Evolutionary conservation across 257 asterid genomes (phyloP).

Genomic region (Nemophila menziesii): DNA sequence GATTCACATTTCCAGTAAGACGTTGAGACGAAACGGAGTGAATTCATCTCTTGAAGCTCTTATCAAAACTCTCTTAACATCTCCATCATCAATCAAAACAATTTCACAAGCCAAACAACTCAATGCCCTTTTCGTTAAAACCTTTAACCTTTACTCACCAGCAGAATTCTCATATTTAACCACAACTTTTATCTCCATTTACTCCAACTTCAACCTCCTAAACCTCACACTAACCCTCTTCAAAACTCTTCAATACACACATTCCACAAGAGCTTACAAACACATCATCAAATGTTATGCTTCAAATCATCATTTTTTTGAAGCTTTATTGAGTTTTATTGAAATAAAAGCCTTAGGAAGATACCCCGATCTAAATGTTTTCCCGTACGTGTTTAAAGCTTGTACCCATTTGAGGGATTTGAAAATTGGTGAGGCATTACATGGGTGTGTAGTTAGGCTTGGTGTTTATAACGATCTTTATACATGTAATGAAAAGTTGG

Average conservation of each 20-base stretch:
- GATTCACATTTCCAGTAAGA: no score
- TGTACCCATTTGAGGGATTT: constrained; percentile 53
- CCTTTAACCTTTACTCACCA: constrained; percentile 9
- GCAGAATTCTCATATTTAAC: constrained; percentile 15
- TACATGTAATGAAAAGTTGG: constrained; percentile 75
- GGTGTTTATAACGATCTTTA: constrained; percentile 60
- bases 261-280: constrained; percentile 67
- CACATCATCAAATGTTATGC: constrained; percentile 67
- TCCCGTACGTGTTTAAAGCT: constrained; percentile 68
- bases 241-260: constrained; percentile 36
- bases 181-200: constrained; percentile 40
- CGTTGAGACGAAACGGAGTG: no score
- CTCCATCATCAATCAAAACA: constrained; percentile 46
- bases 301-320: constrained; percentile 35
- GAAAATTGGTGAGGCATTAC: constrained; percentile 62
- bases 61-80: constrained; percentile 20
- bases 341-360: constrained; percentile 58
- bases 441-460: constrained; percentile 52
- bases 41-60: background rate
- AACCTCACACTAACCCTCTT: constrained; percentile 22
- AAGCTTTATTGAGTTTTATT: constrained; percentile 43
- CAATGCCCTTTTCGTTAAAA: constrained; percentile 68
- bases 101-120: constrained; percentile 63
- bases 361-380: constrained; percentile 55
- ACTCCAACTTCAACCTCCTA: constrained; percentile 56